A percentile compares a stretch with the other conserved stretches of the same genome.
Conservation (phyloP, 139 green algal species). For the Coelastrella sp. region DNA sequence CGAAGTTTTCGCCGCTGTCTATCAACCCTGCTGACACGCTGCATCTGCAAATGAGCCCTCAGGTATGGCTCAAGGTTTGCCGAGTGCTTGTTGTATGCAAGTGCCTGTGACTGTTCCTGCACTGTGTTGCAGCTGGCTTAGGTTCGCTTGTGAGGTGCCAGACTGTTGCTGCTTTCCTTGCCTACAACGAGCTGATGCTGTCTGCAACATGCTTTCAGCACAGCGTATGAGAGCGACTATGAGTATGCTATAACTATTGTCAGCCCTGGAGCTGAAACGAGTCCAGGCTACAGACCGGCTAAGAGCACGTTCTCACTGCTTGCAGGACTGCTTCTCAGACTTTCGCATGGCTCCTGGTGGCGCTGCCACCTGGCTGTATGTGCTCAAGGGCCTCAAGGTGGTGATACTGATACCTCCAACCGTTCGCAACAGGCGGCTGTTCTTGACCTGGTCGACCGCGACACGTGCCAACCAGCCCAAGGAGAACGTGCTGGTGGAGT, state of each 20-base stretch:
- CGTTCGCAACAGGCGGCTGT: slow-evolving; percentile 30
- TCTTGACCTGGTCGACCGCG: not conserved
- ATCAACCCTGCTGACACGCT: slow-evolving; percentile 13
- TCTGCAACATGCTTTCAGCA: too few relatives aligned
- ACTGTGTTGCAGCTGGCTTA: not conserved
- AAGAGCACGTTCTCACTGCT: not conserved
- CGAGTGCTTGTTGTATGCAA: not conserved
- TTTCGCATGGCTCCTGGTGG: slow-evolving; percentile 40
- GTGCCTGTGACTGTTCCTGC: not conserved
- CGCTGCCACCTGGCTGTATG: slow-evolving; percentile 28
- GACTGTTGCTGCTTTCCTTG: too few relatives aligned
- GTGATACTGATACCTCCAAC: slow-evolving; percentile 30
- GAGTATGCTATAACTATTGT: too few relatives aligned
- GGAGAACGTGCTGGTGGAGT: slow-evolving; percentile 29
- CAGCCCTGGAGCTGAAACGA: too few relatives aligned
- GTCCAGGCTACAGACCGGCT: not conserved
- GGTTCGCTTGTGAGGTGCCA: too few relatives aligned
- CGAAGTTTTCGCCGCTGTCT: not conserved
- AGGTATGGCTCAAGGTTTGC: not conserved
- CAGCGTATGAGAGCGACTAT: too few relatives aligned
- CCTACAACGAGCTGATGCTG: too few relatives aligned
- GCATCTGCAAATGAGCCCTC: slow-evolving; percentile 42
- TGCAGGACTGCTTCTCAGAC: slow-evolving; percentile 44
- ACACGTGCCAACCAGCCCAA: slow-evolving; percentile 13
- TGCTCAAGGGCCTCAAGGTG: slow-evolving; percentile 20